phyloP scores from a whole-genome alignment of 345 rosid species.

The Clausena lansium region DNA sequence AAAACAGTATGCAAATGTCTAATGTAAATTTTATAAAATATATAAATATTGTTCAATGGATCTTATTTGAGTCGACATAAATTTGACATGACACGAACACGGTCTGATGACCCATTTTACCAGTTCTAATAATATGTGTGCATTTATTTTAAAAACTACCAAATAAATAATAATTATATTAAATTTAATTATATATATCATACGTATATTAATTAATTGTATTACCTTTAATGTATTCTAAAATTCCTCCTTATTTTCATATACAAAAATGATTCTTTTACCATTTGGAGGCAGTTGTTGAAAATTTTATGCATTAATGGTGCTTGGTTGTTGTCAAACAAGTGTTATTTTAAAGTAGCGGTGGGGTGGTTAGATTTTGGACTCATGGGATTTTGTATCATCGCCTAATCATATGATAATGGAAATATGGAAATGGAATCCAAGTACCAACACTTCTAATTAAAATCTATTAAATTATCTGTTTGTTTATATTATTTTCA shows the following conservation, averaged over 20 bases:
- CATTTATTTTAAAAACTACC: too few species aligned
- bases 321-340: background rate
- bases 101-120: too few species aligned
- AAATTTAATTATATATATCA: too few species aligned
- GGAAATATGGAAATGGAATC: background rate
- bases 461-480: background rate
- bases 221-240: too few species aligned
- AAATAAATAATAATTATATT: fast-evolving
- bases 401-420: background rate
- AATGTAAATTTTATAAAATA: too few species aligned
- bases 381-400: background rate
- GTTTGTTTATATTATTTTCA: background rate
- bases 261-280: background rate
- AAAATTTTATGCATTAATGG: background rate
- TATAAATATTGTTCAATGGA: too few species aligned
- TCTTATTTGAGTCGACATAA: too few species aligned
- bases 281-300: background rate
- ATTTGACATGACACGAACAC: too few species aligned
- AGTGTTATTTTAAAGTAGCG: background rate
- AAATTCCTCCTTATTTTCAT: background rate
- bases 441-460: background rate
- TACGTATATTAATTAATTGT: too few species aligned
- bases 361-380: background rate
- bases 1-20: too few species aligned
- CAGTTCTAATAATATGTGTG: too few species aligned